Conservation (phyloP, 176 grass and related monocot species). For the Miscanthus lutarioriparius region DNA sequence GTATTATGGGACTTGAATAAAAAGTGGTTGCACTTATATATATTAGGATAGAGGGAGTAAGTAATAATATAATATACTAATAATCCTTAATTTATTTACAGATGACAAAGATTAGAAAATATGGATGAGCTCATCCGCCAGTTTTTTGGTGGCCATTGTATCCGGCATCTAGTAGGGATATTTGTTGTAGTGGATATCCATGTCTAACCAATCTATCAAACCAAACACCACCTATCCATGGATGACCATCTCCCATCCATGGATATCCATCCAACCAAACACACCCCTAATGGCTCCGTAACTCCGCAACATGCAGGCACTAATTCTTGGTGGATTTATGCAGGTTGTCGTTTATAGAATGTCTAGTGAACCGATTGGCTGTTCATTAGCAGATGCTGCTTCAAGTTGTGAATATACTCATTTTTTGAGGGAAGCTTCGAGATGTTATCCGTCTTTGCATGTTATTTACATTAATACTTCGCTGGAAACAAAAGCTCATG, state of each 20-base stretch:
- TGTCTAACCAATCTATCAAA: background rate
- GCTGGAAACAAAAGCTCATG: conserved; percentile 88
- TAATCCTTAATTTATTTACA: background rate
- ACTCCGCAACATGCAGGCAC: background rate
- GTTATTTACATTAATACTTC: conserved; percentile 99
- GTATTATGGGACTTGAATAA: too few relatives aligned
- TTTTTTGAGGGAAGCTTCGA: conserved; percentile 72
- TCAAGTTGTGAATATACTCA: conserved; percentile 80
- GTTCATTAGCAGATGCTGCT: conserved; percentile 94
- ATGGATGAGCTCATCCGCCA: background rate
- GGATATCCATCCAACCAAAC: background rate
- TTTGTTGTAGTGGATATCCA: background rate
- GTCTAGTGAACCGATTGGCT: conserved; percentile 91
- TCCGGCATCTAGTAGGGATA: background rate
- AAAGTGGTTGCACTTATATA: too few relatives aligned
- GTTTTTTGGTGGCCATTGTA: background rate
- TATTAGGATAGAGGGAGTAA: background rate
- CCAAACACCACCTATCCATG: background rate
- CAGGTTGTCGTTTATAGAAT: conserved; percentile 98
- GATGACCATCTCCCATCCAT: background rate
- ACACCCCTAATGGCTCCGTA: background rate
- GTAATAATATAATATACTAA: background rate
- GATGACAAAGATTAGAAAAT: background rate
- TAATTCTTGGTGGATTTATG: conserved; percentile 27
- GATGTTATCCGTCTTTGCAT: conserved; percentile 78